Percentiles rank a stretch among this genome's conserved stretches.
Conservation (phyloP, 139 green algal genomes). For the Closterium sp. region DNA sequence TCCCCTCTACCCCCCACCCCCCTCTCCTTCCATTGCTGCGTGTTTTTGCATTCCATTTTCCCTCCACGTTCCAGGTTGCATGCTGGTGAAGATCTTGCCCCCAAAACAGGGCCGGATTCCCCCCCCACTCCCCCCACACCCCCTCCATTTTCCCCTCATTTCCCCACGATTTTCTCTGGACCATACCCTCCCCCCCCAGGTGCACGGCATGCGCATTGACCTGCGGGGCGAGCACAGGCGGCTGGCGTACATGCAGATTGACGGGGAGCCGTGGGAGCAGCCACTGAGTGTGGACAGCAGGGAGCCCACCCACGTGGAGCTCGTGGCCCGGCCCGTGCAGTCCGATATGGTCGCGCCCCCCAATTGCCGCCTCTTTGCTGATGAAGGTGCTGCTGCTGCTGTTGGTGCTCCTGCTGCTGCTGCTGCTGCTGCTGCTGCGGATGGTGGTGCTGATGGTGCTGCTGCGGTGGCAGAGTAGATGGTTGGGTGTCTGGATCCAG, state of each 20-base stretch:
- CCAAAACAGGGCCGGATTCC: too few relatives aligned
- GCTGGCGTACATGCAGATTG: conserved; percentile 35
- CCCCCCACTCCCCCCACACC: not conserved
- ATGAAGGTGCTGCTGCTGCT: not conserved
- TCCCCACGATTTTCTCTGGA: too few relatives aligned
- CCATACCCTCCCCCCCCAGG: too few relatives aligned
- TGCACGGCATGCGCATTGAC: conserved; percentile 11
- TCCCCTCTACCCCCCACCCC: not conserved
- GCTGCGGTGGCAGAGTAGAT: too few relatives aligned
- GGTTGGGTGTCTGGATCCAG: too few relatives aligned
- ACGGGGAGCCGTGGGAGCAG: conserved; percentile 46
- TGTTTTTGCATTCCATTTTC: too few relatives aligned
- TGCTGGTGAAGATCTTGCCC: not conserved
- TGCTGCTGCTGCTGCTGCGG: too few relatives aligned
- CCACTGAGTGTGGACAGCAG: conserved; percentile 11
- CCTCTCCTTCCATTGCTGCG: not conserved
- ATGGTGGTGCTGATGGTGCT: too few relatives aligned
- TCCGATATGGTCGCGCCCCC: not conserved
- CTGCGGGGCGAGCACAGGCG: conserved; percentile 6
- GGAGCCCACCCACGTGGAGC: conserved; percentile 22
- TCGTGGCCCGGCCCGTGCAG: not conserved
- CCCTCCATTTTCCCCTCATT: not conserved
- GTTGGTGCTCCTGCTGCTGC: too few relatives aligned
- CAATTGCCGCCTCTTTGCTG: not conserved
- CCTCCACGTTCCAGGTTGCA: too few relatives aligned